Evolutionary conservation across 805 yeast genomes (phyloP).

Genomic region (Schwanniomyces pseudopolymorphus): DNA sequence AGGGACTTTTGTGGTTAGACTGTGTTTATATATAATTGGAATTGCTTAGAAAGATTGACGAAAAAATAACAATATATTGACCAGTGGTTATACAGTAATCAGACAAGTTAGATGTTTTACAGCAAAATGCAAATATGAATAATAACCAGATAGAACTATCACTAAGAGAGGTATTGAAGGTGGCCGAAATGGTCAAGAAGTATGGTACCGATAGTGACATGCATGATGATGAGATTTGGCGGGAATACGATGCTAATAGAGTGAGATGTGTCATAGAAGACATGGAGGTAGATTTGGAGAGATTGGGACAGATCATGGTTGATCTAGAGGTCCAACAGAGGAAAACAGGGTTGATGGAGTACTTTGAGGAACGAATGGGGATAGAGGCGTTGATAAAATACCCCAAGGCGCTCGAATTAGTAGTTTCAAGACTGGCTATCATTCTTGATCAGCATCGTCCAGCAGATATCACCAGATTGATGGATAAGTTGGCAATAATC

Average conservation of each 20-base stretch:
- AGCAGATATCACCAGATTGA: conserved; percentile 6
- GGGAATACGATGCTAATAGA: conserved; percentile 24
- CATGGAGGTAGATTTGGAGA: conserved; percentile 22
- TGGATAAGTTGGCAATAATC: conserved; percentile 24
- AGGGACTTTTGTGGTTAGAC: not conserved
- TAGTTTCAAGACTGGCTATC: conserved; percentile 19
- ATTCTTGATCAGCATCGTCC: conserved; percentile 4
- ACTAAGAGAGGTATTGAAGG: conserved; percentile 16
- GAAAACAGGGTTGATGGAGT: conserved; percentile 19
- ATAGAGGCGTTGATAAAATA: conserved; percentile 17
- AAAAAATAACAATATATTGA: not conserved
- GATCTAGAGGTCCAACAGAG: conserved; percentile 7
- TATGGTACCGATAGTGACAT: conserved; percentile 21
- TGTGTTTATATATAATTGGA: not conserved
- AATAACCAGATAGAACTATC: conserved; percentile 1
- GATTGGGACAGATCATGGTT: conserved; percentile 12
- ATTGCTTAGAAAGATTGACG: not conserved
- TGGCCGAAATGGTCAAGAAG: conserved; percentile 19
- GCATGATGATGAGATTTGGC: conserved; percentile 8
- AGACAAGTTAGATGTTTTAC: not conserved
- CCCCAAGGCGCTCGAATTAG: conserved; percentile 23
- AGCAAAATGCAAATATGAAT: conserved; percentile 8
- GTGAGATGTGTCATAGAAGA: conserved; percentile 28
- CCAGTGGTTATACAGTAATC: not conserved
- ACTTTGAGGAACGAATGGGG: conserved; percentile 21